Evolutionary conservation across 2,329 filamentous ascomycete genomes (phyloP).

Genomic region (Aureobasidium sp.): DNA sequence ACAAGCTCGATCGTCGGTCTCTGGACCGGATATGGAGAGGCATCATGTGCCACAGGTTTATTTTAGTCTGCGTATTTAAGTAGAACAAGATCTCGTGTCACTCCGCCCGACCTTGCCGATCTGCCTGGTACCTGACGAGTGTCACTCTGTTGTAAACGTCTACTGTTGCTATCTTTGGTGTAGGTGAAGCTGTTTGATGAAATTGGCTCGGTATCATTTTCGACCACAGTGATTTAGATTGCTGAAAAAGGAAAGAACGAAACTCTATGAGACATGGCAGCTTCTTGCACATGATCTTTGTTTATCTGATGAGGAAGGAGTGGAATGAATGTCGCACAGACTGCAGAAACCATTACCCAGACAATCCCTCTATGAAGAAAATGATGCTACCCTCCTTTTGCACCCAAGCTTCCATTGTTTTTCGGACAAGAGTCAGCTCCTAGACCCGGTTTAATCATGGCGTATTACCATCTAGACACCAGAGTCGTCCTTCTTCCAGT

Average conservation of each 20-base stretch:
- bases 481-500: conserved; percentile 27
- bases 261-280: background rate
- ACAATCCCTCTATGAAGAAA: background rate
- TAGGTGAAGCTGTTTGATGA: background rate
- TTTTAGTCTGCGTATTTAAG: background rate
- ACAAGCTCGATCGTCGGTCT: background rate
- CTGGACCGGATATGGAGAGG: background rate
- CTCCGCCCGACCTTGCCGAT: background rate
- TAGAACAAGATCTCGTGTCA: background rate
- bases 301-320: background rate
- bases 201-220: background rate
- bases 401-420: background rate
- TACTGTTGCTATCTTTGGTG: background rate
- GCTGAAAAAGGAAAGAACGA: background rate
- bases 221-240: background rate
- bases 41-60: background rate
- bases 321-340: background rate
- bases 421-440: background rate
- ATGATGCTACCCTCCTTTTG: background rate
- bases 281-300: background rate
- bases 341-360: background rate
- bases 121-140: background rate
- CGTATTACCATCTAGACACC: conserved; percentile 20
- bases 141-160: background rate
- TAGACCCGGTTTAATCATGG: no score